Percentiles rank a stretch among this genome's conserved stretches.
These are phyloP conservation scores for Pythium phragmitis DNA, from an alignment of 352 stramenopile species.

Conservation along the genomic window DNA sequence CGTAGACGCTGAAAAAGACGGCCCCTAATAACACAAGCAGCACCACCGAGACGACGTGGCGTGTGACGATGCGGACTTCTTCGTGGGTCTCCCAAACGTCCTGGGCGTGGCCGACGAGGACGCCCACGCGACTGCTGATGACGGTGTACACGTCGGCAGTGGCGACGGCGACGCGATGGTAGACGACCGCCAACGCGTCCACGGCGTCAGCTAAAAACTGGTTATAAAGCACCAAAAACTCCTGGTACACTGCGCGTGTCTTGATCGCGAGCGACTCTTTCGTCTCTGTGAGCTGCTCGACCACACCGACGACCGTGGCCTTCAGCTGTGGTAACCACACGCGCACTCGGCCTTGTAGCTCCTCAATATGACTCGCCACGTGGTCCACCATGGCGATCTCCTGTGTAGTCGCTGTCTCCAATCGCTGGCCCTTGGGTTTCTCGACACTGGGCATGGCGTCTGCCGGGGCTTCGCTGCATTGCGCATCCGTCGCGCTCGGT, in stretches of 20 bases:
- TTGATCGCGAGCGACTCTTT: slow-evolving; percentile 3
- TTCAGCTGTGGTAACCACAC: slow-evolving; percentile 27
- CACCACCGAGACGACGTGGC: slow-evolving; percentile 26
- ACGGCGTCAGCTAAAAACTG: slow-evolving; percentile 21
- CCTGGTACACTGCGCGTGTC: not conserved
- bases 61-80: slow-evolving; percentile 33
- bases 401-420: not conserved
- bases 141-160: slow-evolving; percentile 12
- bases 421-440: not conserved
- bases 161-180: slow-evolving; percentile 9
- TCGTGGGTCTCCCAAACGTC: slow-evolving; percentile 37
- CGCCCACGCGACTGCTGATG: slow-evolving; percentile 8
- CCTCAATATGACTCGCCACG: slow-evolving; percentile 15
- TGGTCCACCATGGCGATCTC: slow-evolving; percentile 4
- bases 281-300: slow-evolving; percentile 9
- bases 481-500: not conserved
- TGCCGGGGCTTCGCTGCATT: slow-evolving; percentile 15
- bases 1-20: slow-evolving; percentile 36
- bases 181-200: slow-evolving; percentile 4
- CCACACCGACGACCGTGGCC: not conserved
- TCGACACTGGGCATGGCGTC: slow-evolving; percentile 4
- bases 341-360: slow-evolving; percentile 18
- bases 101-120: slow-evolving; percentile 5
- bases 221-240: slow-evolving; percentile 17
- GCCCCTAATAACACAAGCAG: slow-evolving; percentile 27